A percentile compares a stretch with the other conserved stretches of the same genome.
Conservation (phyloP, 148 eudicot genomes). For the Salicornia ramosissima region DNA sequence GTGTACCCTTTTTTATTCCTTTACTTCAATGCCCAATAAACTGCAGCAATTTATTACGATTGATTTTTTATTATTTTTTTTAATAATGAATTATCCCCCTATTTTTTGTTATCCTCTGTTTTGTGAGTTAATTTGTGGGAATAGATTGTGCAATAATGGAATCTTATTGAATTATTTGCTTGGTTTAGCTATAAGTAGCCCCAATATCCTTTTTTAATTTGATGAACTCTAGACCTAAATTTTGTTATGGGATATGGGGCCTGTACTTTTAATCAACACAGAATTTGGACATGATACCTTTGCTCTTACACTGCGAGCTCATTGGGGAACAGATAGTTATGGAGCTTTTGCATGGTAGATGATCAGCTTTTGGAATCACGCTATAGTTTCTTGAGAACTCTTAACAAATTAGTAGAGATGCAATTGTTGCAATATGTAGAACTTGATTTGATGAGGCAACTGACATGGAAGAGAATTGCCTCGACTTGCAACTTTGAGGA, state of each 20-base stretch:
- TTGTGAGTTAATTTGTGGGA: not conserved
- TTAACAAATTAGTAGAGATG: no score
- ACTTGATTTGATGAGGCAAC: not conserved
- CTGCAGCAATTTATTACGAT: not conserved
- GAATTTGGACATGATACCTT: not conserved
- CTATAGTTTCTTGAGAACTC: no score
- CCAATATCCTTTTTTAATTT: no score
- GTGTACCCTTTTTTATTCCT: not conserved
- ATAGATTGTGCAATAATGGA: not conserved
- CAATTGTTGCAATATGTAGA: not conserved
- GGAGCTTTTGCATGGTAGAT: no score
- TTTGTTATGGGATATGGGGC: not conserved
- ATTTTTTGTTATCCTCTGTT: not conserved
- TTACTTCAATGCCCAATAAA: not conserved
- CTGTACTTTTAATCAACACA: not conserved
- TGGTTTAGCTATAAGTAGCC: not conserved
- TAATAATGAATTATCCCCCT: not conserved
- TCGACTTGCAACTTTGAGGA: not conserved
- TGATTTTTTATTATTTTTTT: not conserved
- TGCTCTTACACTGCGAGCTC: not conserved
- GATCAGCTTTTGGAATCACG: no score
- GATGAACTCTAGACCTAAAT: not conserved
- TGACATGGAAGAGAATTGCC: not conserved
- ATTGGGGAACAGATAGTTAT: not conserved
- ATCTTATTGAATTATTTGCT: not conserved